Base-by-base conservation (phyloP, 2,329 filamentous ascomycete genomes). In the Epicoccum sorghinum region DNA sequence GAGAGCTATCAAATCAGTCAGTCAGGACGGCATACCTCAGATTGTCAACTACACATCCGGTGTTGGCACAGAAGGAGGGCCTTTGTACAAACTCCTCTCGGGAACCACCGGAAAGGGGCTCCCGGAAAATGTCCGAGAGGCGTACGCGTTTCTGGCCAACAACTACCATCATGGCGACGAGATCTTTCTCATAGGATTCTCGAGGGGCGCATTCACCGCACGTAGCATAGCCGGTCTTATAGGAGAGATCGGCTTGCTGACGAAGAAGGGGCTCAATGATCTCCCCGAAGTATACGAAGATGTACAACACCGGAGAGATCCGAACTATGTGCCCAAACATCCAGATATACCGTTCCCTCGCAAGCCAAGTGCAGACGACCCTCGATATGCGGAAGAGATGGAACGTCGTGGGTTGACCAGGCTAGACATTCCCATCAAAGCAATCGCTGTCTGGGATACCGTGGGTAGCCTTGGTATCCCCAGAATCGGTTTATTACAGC, bases 111-210 rank as follows among this genome's bases (percentile, higher is more conserved):
- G 77, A n/a, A 74, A 77, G 59, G 79, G 80, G 4, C 69, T 82
- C 8, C 68, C 70, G 4, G 78, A 81, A 30, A 78, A 79, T 41
- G 77, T 82, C 3, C 71, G 79, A 10, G 76, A 80, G 65, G 77
- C 73, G 0, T 82, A 84, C 47, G 75, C 75, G 6, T 83, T 82
- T 62, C 67, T 83, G 2, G 75, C 78, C n/a, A 79, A 79, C 50
- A 84, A 83, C 65, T 83, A 79, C 59, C 69, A 76, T n/a, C 75
- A 74, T 0, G 81, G 81, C 49, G 78, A 80, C 52, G 77, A 78
- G 14, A 78, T 81, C 38, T 80, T 79, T 56, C 64, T 81, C 7
- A 59, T 80, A 4, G 79, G 79, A 2, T 81, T 80, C 58, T 79
- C 77, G 2, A 65, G 79, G 45, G 79, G 79, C 14, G 78, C 79